These are phyloP conservation scores for Neurospora sp. DNA, from an alignment of 495 filamentous ascomycete species.

Conservation along the genomic window DNA sequence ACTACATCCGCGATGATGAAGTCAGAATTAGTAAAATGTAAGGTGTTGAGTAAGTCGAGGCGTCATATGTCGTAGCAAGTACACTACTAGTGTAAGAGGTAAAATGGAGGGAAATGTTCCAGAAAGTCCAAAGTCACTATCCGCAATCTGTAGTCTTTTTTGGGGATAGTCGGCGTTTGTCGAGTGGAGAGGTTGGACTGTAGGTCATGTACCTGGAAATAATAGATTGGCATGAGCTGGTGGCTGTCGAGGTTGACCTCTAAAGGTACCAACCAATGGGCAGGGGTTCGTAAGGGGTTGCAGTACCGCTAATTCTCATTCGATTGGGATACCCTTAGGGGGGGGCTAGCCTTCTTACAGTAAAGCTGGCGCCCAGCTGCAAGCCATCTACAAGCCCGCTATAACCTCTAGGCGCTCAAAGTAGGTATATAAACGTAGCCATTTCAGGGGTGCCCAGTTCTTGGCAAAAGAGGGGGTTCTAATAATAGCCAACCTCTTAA, in stretches of 20 bases:
- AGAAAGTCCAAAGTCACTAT: not conserved
- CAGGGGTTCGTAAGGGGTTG: not conserved
- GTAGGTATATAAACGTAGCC: no score
- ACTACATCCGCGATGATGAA: not conserved
- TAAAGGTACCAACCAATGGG: not conserved
- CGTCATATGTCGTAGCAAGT: not conserved
- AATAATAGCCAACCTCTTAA: no score
- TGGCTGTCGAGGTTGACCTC: not conserved
- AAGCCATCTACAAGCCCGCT: no score
- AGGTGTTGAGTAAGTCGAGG: not conserved
- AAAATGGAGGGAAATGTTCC: not conserved
- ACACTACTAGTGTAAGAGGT: not conserved
- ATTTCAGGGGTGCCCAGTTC: no score
- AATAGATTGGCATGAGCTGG: not conserved
- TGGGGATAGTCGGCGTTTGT: not conserved
- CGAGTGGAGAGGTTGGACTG: not conserved
- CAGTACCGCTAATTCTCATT: not conserved
- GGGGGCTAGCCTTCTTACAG: no score
- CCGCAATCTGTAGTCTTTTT: not conserved
- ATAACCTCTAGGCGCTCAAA: no score
- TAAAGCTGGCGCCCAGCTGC: no score
- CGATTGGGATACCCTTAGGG: no score
- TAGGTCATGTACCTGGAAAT: not conserved
- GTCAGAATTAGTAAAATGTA: not conserved
- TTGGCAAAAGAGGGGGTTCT: no score